Evolutionary conservation across 768 basidiomycete species (phyloP).

Genomic region (Saitozyma sp.): DNA sequence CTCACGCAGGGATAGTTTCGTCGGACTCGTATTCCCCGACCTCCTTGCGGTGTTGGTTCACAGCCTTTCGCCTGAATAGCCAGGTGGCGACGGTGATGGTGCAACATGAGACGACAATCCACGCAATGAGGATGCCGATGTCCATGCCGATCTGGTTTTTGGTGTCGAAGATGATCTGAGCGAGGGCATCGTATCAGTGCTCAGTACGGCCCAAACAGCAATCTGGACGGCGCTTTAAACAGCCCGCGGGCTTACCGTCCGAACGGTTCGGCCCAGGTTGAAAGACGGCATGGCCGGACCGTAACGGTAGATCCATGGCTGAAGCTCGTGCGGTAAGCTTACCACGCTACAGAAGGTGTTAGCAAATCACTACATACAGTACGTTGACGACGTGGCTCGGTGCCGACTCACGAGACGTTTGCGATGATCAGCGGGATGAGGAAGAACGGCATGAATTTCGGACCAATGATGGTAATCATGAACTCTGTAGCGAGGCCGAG

Average conservation of each 20-base stretch:
- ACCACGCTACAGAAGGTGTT: constrained; percentile 23
- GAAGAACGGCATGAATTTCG: constrained; percentile 52
- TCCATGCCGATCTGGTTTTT: constrained; percentile 48
- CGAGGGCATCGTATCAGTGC: too few species aligned
- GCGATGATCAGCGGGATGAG: constrained; percentile 47
- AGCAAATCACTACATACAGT: too few species aligned
- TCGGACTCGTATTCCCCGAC: constrained; percentile 14
- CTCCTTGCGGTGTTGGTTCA: constrained; percentile 25
- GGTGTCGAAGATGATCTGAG: constrained; percentile 51
- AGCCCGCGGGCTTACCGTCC: constrained; percentile 28
- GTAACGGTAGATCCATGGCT: constrained; percentile 50
- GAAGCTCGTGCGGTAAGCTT: constrained; percentile 46
- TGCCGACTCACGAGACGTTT: constrained; percentile 36
- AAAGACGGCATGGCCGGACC: constrained; percentile 52
- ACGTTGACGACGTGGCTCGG: too few species aligned
- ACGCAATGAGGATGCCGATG: constrained; percentile 48
- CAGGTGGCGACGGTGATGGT: constrained; percentile 45
- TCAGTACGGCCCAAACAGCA: too few species aligned
- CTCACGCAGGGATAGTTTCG: too few species aligned
- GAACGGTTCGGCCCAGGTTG: constrained; percentile 39
- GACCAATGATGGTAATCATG: constrained; percentile 51
- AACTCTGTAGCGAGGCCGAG: constrained; percentile 52
- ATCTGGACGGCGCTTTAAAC: background rate
- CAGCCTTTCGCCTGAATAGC: constrained; percentile 35
- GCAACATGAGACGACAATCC: constrained; percentile 42